Conservation (phyloP, 148 eudicot species). For the Silene uniflora region DNA sequence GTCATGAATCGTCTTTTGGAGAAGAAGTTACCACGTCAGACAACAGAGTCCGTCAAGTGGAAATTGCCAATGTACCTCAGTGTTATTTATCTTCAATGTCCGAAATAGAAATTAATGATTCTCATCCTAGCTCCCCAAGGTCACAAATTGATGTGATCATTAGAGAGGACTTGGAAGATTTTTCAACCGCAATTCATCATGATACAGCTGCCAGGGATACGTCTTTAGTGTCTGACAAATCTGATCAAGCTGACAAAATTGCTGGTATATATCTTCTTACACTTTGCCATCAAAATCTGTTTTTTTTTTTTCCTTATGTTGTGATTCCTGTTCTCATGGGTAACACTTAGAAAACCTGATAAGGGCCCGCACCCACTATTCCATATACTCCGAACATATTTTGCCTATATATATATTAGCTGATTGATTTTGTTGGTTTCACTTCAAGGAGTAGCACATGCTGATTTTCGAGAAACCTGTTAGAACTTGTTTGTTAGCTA, state of each 20-base stretch:
- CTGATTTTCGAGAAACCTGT: too few species aligned
- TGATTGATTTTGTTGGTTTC: too few species aligned
- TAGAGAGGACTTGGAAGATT: conserved; percentile 46
- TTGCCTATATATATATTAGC: too few species aligned
- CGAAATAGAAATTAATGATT: conserved; percentile 58
- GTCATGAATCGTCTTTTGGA: conserved; percentile 23
- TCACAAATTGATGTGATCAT: conserved; percentile 47
- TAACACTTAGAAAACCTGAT: not conserved
- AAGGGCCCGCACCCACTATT: too few species aligned
- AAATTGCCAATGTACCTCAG: conserved; percentile 34
- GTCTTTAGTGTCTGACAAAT: conserved; percentile 28
- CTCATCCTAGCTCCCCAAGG: conserved; percentile 45
- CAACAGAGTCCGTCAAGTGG: conserved; percentile 30
- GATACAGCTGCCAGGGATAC: conserved; percentile 32
- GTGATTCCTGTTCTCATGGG: not conserved
- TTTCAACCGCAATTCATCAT: conserved; percentile 20
- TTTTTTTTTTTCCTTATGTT: too few species aligned
- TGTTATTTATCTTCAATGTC: conserved; percentile 46
- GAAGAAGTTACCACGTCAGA: conserved; percentile 31
- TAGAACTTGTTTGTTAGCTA: too few species aligned
- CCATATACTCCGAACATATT: too few species aligned
- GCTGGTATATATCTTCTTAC: conserved; percentile 46
- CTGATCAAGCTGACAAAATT: conserved; percentile 31
- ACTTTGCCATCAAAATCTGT: not conserved
- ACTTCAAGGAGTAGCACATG: too few species aligned